These are phyloP conservation scores for Beauveria asiatica DNA, from an alignment of 2,329 filamentous ascomycete species.

Conservation along the genomic window DNA sequence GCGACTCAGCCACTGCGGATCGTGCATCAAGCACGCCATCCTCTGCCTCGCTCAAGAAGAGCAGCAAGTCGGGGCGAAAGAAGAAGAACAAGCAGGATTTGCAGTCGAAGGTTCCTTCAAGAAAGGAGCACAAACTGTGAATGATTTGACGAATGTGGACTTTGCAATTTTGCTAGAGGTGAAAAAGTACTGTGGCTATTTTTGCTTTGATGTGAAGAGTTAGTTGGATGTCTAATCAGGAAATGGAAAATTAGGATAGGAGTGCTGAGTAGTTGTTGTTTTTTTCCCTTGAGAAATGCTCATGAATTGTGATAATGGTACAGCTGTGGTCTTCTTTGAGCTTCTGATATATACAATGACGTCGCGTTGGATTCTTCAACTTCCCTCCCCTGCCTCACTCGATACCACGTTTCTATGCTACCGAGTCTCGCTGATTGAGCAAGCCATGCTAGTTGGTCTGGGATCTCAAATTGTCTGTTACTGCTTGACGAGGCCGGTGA, in stretches of 20 bases:
- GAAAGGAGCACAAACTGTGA: slow-evolving; percentile 1
- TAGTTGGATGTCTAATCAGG: neutral
- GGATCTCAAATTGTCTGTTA: neutral
- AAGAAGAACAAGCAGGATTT: slow-evolving; percentile 8
- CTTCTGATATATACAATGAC: slow-evolving; percentile 10
- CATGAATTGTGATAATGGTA: slow-evolving; percentile 10
- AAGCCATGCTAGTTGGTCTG: no score
- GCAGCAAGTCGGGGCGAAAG: neutral
- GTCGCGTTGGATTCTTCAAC: neutral
- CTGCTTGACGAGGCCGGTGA: slow-evolving; percentile 44
- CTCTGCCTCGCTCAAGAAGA: slow-evolving; percentile 3
- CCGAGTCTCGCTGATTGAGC: neutral
- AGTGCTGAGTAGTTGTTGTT: neutral
- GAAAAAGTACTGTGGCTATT: neutral
- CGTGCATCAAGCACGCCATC: neutral
- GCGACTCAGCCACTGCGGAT: neutral
- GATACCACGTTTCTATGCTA: neutral
- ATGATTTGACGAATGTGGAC: no score
- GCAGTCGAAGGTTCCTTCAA: neutral
- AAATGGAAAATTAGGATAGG: neutral
- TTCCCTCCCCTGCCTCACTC: neutral
- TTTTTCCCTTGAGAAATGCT: neutral
- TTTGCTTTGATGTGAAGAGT: neutral
- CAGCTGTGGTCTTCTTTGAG: slow-evolving; percentile 9
- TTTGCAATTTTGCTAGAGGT: neutral